Base-by-base conservation (phyloP, 1,139 yeast species). In the Kodamaea alishanica region DNA sequence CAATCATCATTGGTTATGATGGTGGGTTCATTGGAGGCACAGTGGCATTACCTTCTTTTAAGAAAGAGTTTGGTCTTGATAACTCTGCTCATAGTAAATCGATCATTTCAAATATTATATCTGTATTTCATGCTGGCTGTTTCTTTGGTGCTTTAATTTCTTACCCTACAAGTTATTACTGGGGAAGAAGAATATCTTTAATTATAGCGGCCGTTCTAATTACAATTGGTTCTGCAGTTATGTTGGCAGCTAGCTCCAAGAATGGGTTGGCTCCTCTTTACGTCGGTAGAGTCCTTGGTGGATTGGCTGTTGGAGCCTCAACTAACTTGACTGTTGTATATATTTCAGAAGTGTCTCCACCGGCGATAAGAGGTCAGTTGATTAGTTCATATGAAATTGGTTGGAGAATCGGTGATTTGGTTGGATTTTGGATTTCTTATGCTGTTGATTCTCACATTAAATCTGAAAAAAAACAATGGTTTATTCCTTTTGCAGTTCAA, bases 121-220 rank as follows among this genome's bases (percentile, higher is more conserved):
- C 75, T 8, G 60, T 69, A 28, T 70, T 70, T 52, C 78, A 73
- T 43, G 73, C 66, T 23, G 75, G 73, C 7, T 70, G 73, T 28
- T 71, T 72, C 49, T 70, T 70, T 45, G 78, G 77, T 6, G 70
- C 77, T 2, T 50, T 69, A 23, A 52, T 67, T 12, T 63, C 73
- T 11, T 69, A 70, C 42, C 72, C 70, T 3, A 60, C 63, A 31
- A 63, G 70, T 11, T 67, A 61, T 45, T 57, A 57, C 44, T 60
- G 52, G 42, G 79, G 78, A 5, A 58, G 77, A 33, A 57, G 60
- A 33, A 41, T 55, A 11, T 61, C 71, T 6, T 57, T 69, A 42
- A 54, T 63, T 8, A 42, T 58, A 6, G 63, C 72, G n/a, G 63
- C 73, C 7, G 46, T 50, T 7, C 49, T 65, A 34, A 59, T 67